These are phyloP conservation scores for Penicillium glabrum DNA, from an alignment of 2,329 filamentous ascomycete genomes.

Conservation along the genomic window DNA sequence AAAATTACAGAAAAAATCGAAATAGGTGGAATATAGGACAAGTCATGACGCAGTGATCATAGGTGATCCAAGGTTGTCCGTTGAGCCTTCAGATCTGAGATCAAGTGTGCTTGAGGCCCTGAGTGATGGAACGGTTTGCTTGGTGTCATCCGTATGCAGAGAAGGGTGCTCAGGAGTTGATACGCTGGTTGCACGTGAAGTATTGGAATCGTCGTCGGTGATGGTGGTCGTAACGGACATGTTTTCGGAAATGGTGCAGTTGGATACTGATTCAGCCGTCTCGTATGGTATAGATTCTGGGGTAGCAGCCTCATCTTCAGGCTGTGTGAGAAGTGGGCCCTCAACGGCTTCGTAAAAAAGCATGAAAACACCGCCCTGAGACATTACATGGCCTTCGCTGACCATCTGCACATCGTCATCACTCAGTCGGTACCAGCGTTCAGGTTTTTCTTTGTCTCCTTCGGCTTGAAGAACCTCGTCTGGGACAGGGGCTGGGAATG, in stretches of 20 bases:
- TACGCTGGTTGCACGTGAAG: conserved; percentile 32
- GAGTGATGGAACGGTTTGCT: neutral
- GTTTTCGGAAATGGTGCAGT: conserved; percentile 23
- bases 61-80: neutral
- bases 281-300: conserved; percentile 10
- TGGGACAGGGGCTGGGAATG: conserved; percentile 34
- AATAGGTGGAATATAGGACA: neutral
- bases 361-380: conserved; percentile 88
- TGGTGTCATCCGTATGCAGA: conserved; percentile 1
- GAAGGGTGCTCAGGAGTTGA: conserved; percentile 16
- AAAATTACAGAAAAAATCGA: neutral
- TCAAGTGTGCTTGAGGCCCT: neutral
- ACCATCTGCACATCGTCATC: conserved; percentile 80
- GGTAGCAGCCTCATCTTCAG: conserved; percentile 6
- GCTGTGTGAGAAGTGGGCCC: neutral
- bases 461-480: conserved; percentile 34
- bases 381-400: conserved; percentile 69
- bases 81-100: neutral
- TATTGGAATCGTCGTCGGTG: conserved; percentile 28
- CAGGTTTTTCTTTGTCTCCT: conserved; percentile 37
- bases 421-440: conserved; percentile 86
- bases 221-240: conserved; percentile 27
- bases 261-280: conserved; percentile 18
- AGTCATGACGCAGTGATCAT: conserved; percentile 1
- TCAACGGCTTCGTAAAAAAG: conserved; percentile 86